Percentiles rank a stretch among this genome's conserved stretches.
Conservation (phyloP, 1,284 basidiomycete genomes). For the Sporisorium sorghi region DNA sequence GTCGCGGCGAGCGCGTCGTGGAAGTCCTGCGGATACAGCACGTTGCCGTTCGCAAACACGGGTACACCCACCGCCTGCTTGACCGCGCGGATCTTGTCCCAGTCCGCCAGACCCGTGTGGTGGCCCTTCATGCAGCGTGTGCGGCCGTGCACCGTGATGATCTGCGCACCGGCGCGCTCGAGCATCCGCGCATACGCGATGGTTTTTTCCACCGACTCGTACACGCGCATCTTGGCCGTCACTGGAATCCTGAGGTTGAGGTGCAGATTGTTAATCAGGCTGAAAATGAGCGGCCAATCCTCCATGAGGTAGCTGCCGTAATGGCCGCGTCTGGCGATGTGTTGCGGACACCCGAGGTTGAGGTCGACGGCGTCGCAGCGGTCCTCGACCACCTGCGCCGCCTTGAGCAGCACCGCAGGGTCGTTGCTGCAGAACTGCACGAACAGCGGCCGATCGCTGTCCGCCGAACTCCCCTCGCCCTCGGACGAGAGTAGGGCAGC, state of each 20-base stretch:
- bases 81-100: conserved; percentile 82
- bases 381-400: conserved; percentile 59
- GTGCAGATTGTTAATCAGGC: conserved; percentile 72
- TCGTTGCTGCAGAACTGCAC: conserved; percentile 94
- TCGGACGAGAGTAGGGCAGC: conserved; percentile 9
- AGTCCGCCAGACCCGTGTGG: conserved; percentile 80
- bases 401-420: conserved; percentile 75
- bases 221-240: conserved; percentile 95
- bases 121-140: conserved; percentile 91
- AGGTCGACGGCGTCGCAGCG: conserved; percentile 86
- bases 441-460: conserved; percentile 83
- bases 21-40: conserved; percentile 85
- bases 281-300: conserved; percentile 81
- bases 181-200: conserved; percentile 94
- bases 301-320: conserved; percentile 95
- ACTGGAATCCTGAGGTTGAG: conserved; percentile 86
- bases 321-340: conserved; percentile 86
- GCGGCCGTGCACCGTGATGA: conserved; percentile 92
- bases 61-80: conserved; percentile 89
- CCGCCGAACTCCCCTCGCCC: conserved; percentile 31
- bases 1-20: conserved; percentile 81
- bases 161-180: conserved; percentile 92
- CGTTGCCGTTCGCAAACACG: conserved; percentile 97
- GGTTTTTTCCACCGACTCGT: conserved; percentile 85
- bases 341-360: conserved; percentile 91